Evolutionary conservation across 305 asterid genomes (phyloP).

Genomic region (Solanum hybrid): DNA sequence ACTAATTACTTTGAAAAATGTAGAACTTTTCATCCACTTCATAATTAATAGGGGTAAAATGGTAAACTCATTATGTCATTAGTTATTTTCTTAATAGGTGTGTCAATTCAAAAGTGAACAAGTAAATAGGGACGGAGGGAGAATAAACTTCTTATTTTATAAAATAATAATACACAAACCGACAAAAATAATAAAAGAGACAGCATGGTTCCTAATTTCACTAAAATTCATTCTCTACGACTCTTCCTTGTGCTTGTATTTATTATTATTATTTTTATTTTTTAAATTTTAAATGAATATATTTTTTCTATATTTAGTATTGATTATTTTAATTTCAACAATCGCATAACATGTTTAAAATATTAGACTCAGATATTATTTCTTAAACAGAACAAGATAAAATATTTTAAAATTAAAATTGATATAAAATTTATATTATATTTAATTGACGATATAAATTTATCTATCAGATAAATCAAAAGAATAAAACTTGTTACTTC

Average conservation of each 20-base stretch:
- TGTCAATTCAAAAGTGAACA: too few species aligned
- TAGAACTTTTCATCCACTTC: too few species aligned
- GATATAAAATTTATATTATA: not conserved
- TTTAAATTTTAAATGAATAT: not conserved
- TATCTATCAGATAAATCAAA: not conserved
- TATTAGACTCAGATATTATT: not conserved
- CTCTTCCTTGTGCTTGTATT: not conserved
- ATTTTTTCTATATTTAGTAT: not conserved
- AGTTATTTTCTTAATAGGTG: too few species aligned
- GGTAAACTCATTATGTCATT: too few species aligned
- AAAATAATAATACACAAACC: not conserved
- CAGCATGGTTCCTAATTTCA: not conserved
- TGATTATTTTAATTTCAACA: not conserved
- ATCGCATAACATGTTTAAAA: not conserved
- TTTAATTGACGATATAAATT: not conserved
- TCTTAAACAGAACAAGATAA: accelerated
- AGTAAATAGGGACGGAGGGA: too few species aligned
- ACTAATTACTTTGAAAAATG: too few species aligned
- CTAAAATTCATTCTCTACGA: not conserved
- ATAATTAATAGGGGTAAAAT: too few species aligned
- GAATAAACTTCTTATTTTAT: not conserved
- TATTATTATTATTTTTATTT: not conserved
- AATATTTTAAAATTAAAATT: not conserved
- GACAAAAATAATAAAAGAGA: constrained; percentile 1
- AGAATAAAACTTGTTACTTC: not conserved